These are phyloP conservation scores for Orobanche coerulescens DNA, from an alignment of 257 asterid genomes.

Conservation along the genomic window DNA sequence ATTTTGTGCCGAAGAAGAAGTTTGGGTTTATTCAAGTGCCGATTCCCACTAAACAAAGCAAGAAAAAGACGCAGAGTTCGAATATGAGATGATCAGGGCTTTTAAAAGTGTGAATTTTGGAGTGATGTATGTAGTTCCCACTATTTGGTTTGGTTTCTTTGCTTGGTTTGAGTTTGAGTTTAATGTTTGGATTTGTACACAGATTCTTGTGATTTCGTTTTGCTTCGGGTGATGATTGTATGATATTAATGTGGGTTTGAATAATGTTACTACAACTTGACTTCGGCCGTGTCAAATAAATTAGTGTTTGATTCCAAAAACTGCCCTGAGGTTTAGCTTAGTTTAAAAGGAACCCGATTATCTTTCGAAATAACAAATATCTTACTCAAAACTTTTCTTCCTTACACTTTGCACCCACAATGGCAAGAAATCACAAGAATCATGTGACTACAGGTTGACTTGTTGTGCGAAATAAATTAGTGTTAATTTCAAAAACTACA, in stretches of 20 bases:
- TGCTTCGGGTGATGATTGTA: background rate
- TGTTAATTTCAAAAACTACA: no score
- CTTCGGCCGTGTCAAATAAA: no score
- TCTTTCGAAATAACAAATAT: no score
- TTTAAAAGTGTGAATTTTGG: background rate
- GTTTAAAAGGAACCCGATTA: no score
- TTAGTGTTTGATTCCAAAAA: no score
- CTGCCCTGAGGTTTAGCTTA: no score
- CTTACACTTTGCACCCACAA: no score
- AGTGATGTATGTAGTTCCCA: background rate
- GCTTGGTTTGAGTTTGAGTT: conserved; percentile 15
- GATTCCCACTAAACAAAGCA: conserved; percentile 51
- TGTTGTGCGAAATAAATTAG: no score
- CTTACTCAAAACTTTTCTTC: no score
- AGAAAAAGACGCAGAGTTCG: conserved; percentile 49
- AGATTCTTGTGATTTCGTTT: background rate
- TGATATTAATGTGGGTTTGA: background rate
- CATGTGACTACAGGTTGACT: no score
- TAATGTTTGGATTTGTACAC: conserved; percentile 8
- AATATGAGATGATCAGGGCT: conserved; percentile 24
- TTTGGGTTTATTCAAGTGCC: conserved; percentile 84
- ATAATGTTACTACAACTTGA: no score
- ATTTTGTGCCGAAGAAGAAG: conserved; percentile 61
- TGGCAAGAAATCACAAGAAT: no score
- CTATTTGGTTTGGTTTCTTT: background rate